phyloP scores from a whole-genome alignment of 2,329 filamentous ascomycete genomes.

The Fusarium sp. region DNA sequence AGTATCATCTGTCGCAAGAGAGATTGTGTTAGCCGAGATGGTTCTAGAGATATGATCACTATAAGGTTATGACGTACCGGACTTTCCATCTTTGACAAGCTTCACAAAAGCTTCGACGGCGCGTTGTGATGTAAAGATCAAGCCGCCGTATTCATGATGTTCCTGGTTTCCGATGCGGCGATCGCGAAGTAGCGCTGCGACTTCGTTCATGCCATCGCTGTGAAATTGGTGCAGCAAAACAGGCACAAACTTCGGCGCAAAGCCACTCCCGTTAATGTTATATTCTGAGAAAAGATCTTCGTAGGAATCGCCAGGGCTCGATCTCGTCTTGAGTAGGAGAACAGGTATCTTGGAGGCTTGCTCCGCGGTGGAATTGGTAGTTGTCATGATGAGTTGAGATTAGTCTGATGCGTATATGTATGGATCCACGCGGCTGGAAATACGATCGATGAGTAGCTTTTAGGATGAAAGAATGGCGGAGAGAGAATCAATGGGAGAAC shows the following conservation, averaged over 20 bases:
- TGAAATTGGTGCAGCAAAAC: conserved; percentile 77
- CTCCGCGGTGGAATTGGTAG: conserved; percentile 13
- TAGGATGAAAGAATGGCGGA: not conserved
- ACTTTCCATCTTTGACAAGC: conserved; percentile 64
- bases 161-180: conserved; percentile 50
- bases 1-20: conserved; percentile 15
- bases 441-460: not conserved
- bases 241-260: conserved; percentile 75
- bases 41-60: not conserved
- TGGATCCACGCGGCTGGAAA: not conserved
- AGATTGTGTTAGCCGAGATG: not conserved
- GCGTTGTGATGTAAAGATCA: conserved; percentile 85
- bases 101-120: conserved; percentile 80
- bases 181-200: conserved; percentile 59
- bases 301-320: conserved; percentile 75
- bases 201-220: conserved; percentile 61
- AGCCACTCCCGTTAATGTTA: conserved; percentile 51
- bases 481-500: not conserved
- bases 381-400: conserved; percentile 6
- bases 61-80: conserved; percentile 32
- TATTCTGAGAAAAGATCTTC: conserved; percentile 67
- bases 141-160: conserved; percentile 69
- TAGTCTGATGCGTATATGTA: not conserved
- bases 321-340: conserved; percentile 80
- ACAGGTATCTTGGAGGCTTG: conserved; percentile 54